These are phyloP conservation scores for Bipolaris victoriae DNA, from an alignment of 2,329 filamentous ascomycete genomes.

Conservation along the genomic window DNA sequence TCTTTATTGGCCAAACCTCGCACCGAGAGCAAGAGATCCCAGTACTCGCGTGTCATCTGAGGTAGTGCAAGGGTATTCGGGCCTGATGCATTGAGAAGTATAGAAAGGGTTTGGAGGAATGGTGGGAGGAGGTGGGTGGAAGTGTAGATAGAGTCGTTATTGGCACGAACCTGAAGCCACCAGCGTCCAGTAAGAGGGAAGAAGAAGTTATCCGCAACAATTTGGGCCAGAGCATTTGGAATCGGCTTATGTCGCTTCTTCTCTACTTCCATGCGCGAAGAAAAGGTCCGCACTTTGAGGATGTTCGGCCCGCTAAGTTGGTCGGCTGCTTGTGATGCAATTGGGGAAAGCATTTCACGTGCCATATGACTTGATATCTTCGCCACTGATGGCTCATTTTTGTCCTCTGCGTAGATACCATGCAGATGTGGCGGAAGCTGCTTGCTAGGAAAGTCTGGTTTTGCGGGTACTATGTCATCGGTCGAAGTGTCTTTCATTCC, in stretches of 20 bases:
- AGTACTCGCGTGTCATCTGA: slow-evolving; percentile 82
- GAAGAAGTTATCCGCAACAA: slow-evolving; percentile 82
- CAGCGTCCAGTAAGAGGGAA: slow-evolving; percentile 83
- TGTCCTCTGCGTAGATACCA: slow-evolving; percentile 65
- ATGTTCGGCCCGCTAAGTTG: slow-evolving; percentile 77
- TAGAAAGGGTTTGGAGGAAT: slow-evolving; percentile 83
- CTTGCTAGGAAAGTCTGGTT: slow-evolving; percentile 76
- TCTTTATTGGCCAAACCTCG: slow-evolving; percentile 62
- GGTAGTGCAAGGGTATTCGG: slow-evolving; percentile 77
- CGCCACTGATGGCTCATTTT: slow-evolving; percentile 65
- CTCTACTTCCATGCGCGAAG: slow-evolving; percentile 72
- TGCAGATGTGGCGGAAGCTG: slow-evolving; percentile 76
- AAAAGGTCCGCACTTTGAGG: slow-evolving; percentile 90
- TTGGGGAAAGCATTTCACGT: slow-evolving; percentile 75
- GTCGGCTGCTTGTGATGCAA: slow-evolving; percentile 83
- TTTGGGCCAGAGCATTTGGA: slow-evolving; percentile 76
- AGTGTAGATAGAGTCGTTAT: slow-evolving; percentile 65
- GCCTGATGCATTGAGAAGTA: slow-evolving; percentile 83
- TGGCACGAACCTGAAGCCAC: slow-evolving; percentile 66
- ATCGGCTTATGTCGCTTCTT: slow-evolving; percentile 65
- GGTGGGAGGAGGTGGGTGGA: slow-evolving; percentile 77
- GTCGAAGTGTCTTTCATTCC: slow-evolving; percentile 69
- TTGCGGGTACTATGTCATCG: slow-evolving; percentile 48
- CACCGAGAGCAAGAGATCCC: slow-evolving; percentile 78
- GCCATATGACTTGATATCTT: slow-evolving; percentile 71